Conservation (phyloP, 208 protist genomes). For the Kentomonas sorsogonicus region DNA sequence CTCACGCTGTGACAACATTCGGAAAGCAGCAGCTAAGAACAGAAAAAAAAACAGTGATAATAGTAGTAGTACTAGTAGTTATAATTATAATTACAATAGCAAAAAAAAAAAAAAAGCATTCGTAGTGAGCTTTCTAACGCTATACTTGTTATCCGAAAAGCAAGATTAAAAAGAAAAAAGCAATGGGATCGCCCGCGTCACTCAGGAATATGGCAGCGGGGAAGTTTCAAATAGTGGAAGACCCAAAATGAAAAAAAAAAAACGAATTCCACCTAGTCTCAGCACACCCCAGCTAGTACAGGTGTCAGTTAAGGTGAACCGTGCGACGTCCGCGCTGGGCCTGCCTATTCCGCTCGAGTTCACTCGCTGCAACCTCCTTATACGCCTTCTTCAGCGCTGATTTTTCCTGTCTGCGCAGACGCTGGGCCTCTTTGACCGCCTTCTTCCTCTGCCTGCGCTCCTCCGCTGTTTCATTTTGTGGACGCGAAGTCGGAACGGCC, state of each 20-base stretch:
- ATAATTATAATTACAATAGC: not conserved
- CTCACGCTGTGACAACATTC: too few relatives aligned
- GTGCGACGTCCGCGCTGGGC: slow-evolving; percentile 44
- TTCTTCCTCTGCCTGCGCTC: slow-evolving; percentile 78
- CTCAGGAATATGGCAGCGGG: not conserved
- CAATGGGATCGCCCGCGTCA: too few relatives aligned
- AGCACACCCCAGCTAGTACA: not conserved
- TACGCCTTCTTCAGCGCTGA: slow-evolving; percentile 69
- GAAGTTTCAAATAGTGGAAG: not conserved
- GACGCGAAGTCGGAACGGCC: slow-evolving; percentile 21
- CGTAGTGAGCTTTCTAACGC: not conserved
- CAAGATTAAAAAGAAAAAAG: slow-evolving; percentile 6
- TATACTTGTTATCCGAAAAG: not conserved
- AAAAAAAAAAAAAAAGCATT: slow-evolving; percentile 9
- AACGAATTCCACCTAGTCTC: not conserved
- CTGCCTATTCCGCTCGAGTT: slow-evolving; percentile 34
- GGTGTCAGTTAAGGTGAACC: slow-evolving; percentile 52
- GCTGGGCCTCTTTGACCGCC: slow-evolving; percentile 70
- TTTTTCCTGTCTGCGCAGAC: slow-evolving; percentile 73
- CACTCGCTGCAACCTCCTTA: slow-evolving; percentile 60
- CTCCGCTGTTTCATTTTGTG: slow-evolving; percentile 74
- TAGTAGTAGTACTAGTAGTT: not conserved
- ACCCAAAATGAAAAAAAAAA: slow-evolving; percentile 7
- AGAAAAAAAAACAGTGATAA: slow-evolving; percentile 6
- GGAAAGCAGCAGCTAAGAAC: too few relatives aligned